These are phyloP conservation scores for Panellus pusillus DNA, from an alignment of 768 basidiomycete genomes.

Conservation along the genomic window DNA sequence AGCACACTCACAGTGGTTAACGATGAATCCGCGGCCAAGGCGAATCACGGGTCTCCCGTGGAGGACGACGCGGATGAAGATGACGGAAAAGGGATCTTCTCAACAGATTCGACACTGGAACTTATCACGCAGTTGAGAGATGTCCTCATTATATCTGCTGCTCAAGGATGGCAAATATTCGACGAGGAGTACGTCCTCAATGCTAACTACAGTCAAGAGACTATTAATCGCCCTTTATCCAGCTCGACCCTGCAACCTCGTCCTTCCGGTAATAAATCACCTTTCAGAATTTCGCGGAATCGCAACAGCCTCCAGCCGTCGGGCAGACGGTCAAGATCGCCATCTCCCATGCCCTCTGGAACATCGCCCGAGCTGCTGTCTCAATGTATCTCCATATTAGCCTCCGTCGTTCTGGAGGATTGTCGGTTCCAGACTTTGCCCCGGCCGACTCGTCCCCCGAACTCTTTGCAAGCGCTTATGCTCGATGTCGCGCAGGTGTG, in stretches of 20 bases:
- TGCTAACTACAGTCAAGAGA: neutral
- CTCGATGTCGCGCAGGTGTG: constrained; percentile 63
- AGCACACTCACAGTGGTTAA: constrained; percentile 36
- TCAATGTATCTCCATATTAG: constrained; percentile 57
- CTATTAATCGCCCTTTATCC: neutral
- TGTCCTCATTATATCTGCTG: constrained; percentile 53
- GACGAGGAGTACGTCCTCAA: constrained; percentile 44
- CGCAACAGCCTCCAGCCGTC: constrained; percentile 42
- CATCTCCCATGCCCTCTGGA: constrained; percentile 39
- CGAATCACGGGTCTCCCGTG: constrained; percentile 21
- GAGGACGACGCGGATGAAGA: constrained; percentile 54
- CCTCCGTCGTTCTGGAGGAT: constrained; percentile 69
- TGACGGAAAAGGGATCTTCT: constrained; percentile 41
- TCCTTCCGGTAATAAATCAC: constrained; percentile 18
- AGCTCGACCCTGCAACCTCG: constrained; percentile 10
- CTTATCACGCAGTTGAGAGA: constrained; percentile 65
- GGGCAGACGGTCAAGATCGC: constrained; percentile 51
- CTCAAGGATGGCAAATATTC: constrained; percentile 65
- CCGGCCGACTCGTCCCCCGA: constrained; percentile 67
- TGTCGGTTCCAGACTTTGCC: constrained; percentile 66
- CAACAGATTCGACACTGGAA: constrained; percentile 66
- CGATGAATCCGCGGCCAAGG: constrained; percentile 28
- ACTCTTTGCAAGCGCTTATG: constrained; percentile 69
- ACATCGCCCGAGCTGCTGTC: constrained; percentile 54
- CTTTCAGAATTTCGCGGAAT: constrained; percentile 27